Conservation (phyloP, 208 protist genomes). For the Trypanosoma scelopori region DNA sequence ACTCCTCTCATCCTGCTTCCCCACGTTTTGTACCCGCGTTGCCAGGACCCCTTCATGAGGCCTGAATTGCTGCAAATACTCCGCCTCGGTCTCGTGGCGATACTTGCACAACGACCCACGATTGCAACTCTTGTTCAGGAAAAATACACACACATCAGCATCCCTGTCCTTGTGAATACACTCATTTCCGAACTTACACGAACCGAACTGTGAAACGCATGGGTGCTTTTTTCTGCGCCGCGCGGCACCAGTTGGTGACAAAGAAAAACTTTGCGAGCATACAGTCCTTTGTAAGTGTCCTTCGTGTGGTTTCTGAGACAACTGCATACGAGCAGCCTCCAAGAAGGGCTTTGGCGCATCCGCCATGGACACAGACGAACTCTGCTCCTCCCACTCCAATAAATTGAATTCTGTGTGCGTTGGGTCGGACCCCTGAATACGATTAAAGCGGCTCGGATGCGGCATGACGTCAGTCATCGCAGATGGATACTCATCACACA, state of each 20-base stretch:
- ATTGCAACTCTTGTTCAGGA: slow-evolving; percentile 52
- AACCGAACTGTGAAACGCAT: slow-evolving; percentile 70
- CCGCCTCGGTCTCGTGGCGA: slow-evolving; percentile 61
- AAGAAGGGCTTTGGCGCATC: slow-evolving; percentile 34
- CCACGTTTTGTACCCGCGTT: too few species aligned
- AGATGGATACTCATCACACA: background rate
- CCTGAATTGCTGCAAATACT: slow-evolving; percentile 31
- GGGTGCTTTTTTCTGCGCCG: slow-evolving; percentile 39
- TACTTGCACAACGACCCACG: slow-evolving; percentile 44
- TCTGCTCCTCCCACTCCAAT: slow-evolving; percentile 3
- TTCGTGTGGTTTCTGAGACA: background rate
- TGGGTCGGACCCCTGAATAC: slow-evolving; percentile 33
- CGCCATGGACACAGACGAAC: background rate
- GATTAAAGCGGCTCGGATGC: slow-evolving; percentile 36
- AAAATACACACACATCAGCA: slow-evolving; percentile 74
- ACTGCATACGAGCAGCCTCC: slow-evolving; percentile 21
- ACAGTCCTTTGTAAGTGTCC: background rate
- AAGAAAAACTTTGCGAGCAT: background rate
- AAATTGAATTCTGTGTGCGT: slow-evolving; percentile 31
- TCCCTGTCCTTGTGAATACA: slow-evolving; percentile 62
- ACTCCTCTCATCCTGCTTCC: too few species aligned
- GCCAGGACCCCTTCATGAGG: background rate
- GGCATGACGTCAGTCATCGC: background rate
- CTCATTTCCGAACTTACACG: slow-evolving; percentile 61
- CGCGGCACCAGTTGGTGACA: background rate